phyloP scores from a whole-genome alignment of 169 alveolate species.

The Eimeria brunetti region DNA sequence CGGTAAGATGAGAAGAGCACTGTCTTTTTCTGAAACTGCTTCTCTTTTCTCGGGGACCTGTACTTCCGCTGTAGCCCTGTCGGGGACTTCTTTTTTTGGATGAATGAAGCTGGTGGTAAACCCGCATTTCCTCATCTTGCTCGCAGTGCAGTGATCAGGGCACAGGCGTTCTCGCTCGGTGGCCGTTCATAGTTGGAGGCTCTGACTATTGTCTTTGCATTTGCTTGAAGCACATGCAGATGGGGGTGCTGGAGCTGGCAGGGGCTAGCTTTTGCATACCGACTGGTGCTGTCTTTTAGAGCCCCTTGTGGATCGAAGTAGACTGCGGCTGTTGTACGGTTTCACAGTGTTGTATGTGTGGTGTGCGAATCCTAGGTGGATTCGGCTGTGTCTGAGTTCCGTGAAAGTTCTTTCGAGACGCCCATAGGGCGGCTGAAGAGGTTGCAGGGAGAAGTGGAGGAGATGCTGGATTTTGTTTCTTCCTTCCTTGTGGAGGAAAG shows the following conservation, averaged over 20 bases:
- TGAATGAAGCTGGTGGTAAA: neutral
- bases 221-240: neutral
- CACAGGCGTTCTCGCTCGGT: neutral
- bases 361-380: neutral
- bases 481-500: constrained; percentile 73
- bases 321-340: neutral
- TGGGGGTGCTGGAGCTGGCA: neutral
- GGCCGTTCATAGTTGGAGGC: neutral
- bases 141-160: neutral
- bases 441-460: constrained; percentile 80
- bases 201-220: neutral
- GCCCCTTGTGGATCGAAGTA: neutral
- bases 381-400: constrained; percentile 1
- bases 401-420: constrained; percentile 56
- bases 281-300: neutral
- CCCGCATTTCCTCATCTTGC: neutral
- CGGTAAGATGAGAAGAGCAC: neutral
- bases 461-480: constrained; percentile 76
- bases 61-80: neutral
- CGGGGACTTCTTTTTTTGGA: neutral
- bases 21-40: neutral
- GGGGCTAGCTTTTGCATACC: neutral
- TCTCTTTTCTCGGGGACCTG: neutral
- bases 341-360: neutral
- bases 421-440: constrained; percentile 78